A percentile compares a stretch with the other conserved stretches of the same genome.
These are phyloP conservation scores for Eurotiales sp. DNA, from an alignment of 2,329 filamentous ascomycete species.

Conservation along the genomic window DNA sequence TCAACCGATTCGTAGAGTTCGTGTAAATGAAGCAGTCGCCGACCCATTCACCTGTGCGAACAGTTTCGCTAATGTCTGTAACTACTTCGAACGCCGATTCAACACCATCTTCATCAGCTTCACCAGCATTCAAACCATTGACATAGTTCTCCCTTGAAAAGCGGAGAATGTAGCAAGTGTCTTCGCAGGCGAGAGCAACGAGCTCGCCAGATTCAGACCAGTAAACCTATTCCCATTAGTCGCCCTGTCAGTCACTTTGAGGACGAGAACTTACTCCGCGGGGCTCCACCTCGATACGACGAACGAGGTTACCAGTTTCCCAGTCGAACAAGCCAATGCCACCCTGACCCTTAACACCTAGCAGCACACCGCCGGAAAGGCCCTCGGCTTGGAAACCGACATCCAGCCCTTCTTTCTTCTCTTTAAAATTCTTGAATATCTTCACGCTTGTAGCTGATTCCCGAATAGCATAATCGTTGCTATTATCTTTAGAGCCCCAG, in stretches of 20 bases:
- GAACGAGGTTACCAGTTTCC: constrained; percentile 81
- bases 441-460: constrained; percentile 93
- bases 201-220: constrained; percentile 97
- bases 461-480: constrained; percentile 95
- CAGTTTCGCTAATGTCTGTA: constrained; percentile 88
- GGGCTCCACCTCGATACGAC: constrained; percentile 80
- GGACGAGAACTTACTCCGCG: constrained; percentile 47
- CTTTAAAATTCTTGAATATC: constrained; percentile 96
- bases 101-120: constrained; percentile 85
- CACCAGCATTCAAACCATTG: constrained; percentile 74
- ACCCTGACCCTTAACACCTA: constrained; percentile 92
- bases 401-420: constrained; percentile 82
- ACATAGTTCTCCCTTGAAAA: constrained; percentile 88
- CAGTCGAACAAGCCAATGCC: constrained; percentile 97
- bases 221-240: constrained; percentile 62
- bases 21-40: constrained; percentile 99
- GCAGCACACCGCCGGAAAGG: constrained; percentile 78
- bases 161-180: constrained; percentile 89
- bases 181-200: constrained; percentile 87
- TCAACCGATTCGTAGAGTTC: constrained; percentile 91
- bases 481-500: constrained; percentile 96
- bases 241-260: neutral
- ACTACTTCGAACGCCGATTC: constrained; percentile 95
- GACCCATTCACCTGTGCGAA: constrained; percentile 94
- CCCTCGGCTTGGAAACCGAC: constrained; percentile 95